Base-by-base conservation (phyloP, 1,139 yeast genomes). In the Saccharomyces pastorianus region DNA sequence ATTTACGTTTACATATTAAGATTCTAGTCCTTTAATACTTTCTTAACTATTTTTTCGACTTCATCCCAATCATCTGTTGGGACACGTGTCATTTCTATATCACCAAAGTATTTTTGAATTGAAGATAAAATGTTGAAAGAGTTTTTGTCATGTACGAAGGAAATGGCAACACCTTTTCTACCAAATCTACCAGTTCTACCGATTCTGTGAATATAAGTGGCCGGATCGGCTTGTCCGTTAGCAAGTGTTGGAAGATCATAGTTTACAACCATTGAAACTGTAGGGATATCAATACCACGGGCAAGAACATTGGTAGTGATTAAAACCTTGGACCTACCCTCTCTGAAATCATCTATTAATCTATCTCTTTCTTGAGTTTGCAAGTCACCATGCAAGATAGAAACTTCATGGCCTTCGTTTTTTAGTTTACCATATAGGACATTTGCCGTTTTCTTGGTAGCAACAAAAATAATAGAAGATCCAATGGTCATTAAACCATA, bases 1-100 rank as follows among this genome's bases (percentile, higher is more conserved):
- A 47, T 49, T 32, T 25, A 20, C 20, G 27, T 28, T 51, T 27
- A 17, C 49, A 48, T 46, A 50, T 29, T 26, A 47, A 46, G 38
- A 44, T 31, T 13, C 51, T 53, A 62, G 46, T 58, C 64, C 70
- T 88, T 87, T 61, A 89, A 78, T 47, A 85, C 96, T 71, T 85
- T 84, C 72, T 87, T 90, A 56, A 93, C 90, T 60, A 88, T 84
- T 65, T 81, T 80, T 71, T 95, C 99, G 54, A 93, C 89, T 70
- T 85, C 93, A 69, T 93, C 98, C 91, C 95, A 84, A 69, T 95
- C 98, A 67, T 89, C 95, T 4, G 95, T 87, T 55, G 97, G 97
- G 47, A 93, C 87, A 64, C 85, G 77, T 11, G 91, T 85, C 84
- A 93, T 82, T 64, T 84, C 86, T 63, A 89, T 81, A 56, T 80